These are phyloP conservation scores for Chenopodium berlandieri DNA, from an alignment of 148 eudicot species.

Conservation along the genomic window DNA sequence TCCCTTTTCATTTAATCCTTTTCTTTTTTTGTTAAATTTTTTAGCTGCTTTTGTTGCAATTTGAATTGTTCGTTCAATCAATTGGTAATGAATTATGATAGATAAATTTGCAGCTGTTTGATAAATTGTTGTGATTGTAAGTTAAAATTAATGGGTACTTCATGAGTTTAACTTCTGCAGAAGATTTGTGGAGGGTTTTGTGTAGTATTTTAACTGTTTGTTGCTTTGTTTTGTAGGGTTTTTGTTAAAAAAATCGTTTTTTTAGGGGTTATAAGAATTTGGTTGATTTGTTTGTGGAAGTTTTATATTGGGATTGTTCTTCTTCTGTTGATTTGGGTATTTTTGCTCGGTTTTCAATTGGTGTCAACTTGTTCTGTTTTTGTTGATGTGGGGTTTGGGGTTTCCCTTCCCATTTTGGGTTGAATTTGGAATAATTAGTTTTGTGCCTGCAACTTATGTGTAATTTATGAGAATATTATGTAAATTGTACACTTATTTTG, in stretches of 20 bases:
- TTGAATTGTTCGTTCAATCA: neutral
- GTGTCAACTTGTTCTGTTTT: neutral
- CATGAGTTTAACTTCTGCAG: neutral
- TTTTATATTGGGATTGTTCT: neutral
- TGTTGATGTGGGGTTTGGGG: too few species aligned
- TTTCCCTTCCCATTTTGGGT: neutral
- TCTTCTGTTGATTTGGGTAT: neutral
- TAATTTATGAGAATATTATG: neutral
- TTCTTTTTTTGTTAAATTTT: neutral
- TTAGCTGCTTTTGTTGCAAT: neutral
- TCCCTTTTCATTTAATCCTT: neutral
- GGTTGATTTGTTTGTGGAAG: neutral
- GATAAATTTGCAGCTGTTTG: neutral
- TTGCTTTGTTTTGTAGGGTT: neutral
- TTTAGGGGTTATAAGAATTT: neutral
- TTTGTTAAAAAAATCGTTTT: neutral
- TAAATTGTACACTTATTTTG: neutral
- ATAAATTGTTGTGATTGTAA: neutral
- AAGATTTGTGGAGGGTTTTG: neutral
- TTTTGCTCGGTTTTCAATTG: neutral
- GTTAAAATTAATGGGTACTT: neutral
- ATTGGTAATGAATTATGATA: neutral
- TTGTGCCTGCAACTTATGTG: neutral
- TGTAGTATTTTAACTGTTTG: neutral
- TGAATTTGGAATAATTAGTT: neutral